Percentiles rank a stretch among this genome's conserved stretches.
phyloP scores from a whole-genome alignment of 768 basidiomycete genomes.

The Termitomyces sp. region DNA sequence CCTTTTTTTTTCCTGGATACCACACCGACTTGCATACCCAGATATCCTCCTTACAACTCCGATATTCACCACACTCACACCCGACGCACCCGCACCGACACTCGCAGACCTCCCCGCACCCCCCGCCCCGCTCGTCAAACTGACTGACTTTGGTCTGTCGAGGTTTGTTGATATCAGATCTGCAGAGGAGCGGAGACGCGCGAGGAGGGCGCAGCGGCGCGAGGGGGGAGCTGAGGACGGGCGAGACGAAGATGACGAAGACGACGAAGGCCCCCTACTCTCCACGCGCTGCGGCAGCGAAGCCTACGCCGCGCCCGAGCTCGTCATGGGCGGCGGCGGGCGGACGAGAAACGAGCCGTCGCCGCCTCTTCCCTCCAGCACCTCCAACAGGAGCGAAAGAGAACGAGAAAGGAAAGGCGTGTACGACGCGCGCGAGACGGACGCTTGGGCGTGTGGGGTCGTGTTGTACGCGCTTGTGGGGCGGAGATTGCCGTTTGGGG shows the following conservation, averaged over 20 bases:
- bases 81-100: constrained; percentile 23
- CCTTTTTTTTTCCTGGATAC: too few relatives aligned
- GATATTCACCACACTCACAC: constrained; percentile 25
- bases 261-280: constrained; percentile 44
- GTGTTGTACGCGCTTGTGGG: constrained; percentile 77
- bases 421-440: constrained; percentile 84
- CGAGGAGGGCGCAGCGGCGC: background rate
- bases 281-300: constrained; percentile 85
- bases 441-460: constrained; percentile 90
- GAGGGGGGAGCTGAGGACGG: background rate
- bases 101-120: constrained; percentile 32
- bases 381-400: background rate
- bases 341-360: background rate
- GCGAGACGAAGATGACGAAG: constrained; percentile 15
- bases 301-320: constrained; percentile 81
- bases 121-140: constrained; percentile 65
- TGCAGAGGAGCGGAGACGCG: constrained; percentile 9
- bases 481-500: constrained; percentile 73
- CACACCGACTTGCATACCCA: constrained; percentile 22
- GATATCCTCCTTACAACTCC: constrained; percentile 72
- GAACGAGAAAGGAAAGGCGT: constrained; percentile 30
- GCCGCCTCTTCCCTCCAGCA: background rate
- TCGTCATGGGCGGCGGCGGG: constrained; percentile 47
- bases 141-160: constrained; percentile 89
- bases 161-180: constrained; percentile 69